phyloP scores from a whole-genome alignment of 371 early-diverging fungal species.

The Saksenaea oblongispora region DNA sequence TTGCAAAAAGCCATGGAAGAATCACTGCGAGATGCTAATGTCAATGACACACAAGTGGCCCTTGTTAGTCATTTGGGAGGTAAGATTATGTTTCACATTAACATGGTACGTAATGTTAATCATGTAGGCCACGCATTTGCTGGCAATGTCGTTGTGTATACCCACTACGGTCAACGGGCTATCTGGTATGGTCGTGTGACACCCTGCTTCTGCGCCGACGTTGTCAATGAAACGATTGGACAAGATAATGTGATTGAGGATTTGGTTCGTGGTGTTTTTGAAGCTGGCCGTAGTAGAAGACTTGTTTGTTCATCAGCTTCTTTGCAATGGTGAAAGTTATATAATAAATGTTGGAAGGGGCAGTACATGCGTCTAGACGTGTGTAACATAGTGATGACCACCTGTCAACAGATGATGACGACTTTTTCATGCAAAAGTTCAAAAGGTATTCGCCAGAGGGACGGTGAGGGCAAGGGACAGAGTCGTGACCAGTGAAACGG shows the following conservation, averaged over 20 bases:
- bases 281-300: constrained; percentile 21
- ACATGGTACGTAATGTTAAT: not conserved
- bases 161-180: constrained; percentile 36
- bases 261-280: constrained; percentile 36
- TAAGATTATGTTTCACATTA: not conserved
- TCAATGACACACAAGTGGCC: constrained; percentile 17
- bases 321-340: constrained; percentile 23
- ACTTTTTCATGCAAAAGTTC: no score
- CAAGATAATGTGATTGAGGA: constrained; percentile 34
- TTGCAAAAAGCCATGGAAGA: constrained; percentile 24
- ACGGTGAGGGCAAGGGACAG: no score
- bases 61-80: constrained; percentile 45
- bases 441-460: no score
- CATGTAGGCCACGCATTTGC: constrained; percentile 39
- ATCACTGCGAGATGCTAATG: constrained; percentile 12
- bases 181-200: constrained; percentile 49
- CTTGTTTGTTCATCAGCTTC: constrained; percentile 9
- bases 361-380: no score
- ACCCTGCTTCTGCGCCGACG: constrained; percentile 39
- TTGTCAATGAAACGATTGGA: constrained; percentile 28
- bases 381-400: no score
- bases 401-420: no score
- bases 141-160: constrained; percentile 42
- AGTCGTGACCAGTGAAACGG: no score
- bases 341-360: no score